Percentiles rank a stretch among this genome's conserved stretches.
Conservation (phyloP, 139 green algal genomes). For the Chlorella sp. region DNA sequence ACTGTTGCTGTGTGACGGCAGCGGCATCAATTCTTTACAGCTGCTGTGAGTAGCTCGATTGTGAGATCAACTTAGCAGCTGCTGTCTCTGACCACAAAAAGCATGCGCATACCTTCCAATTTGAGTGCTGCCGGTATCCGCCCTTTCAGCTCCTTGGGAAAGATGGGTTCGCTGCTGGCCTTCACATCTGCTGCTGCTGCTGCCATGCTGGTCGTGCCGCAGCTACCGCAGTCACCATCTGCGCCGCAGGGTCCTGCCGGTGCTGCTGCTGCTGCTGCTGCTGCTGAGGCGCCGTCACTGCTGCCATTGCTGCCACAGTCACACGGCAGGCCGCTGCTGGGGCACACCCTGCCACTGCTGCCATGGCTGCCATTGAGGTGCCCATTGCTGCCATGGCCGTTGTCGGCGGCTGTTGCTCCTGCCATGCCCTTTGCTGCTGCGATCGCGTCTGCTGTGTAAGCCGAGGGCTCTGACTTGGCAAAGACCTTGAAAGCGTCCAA, state of each 20-base stretch:
- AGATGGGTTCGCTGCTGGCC: conserved; percentile 79
- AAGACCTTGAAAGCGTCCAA: conserved; percentile 93
- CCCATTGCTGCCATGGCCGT: not conserved
- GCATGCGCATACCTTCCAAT: conserved; percentile 31
- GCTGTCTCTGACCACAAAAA: not conserved
- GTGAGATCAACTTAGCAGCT: not conserved
- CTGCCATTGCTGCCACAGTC: conserved; percentile 39
- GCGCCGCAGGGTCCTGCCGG: conserved; percentile 1
- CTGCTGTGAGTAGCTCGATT: not conserved
- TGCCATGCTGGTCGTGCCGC: not conserved
- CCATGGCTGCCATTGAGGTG: not conserved
- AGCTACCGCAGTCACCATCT: conserved; percentile 6
- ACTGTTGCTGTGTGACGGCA: not conserved
- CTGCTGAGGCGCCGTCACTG: not conserved
- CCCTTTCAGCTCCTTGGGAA: conserved; percentile 78
- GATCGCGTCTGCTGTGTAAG: conserved; percentile 73
- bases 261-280: too few relatives aligned
- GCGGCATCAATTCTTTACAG: too few relatives aligned
- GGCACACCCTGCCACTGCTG: conserved; percentile 45
- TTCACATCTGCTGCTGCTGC: not conserved
- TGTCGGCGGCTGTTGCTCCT: not conserved
- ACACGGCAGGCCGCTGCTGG: conserved; percentile 70
- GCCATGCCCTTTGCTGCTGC: conserved; percentile 42
- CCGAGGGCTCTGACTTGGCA: conserved; percentile 56
- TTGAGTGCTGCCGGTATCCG: conserved; percentile 32